Base-by-base conservation (phyloP, 2,329 filamentous ascomycete species). In the Mycosphaerella arachidis region DNA sequence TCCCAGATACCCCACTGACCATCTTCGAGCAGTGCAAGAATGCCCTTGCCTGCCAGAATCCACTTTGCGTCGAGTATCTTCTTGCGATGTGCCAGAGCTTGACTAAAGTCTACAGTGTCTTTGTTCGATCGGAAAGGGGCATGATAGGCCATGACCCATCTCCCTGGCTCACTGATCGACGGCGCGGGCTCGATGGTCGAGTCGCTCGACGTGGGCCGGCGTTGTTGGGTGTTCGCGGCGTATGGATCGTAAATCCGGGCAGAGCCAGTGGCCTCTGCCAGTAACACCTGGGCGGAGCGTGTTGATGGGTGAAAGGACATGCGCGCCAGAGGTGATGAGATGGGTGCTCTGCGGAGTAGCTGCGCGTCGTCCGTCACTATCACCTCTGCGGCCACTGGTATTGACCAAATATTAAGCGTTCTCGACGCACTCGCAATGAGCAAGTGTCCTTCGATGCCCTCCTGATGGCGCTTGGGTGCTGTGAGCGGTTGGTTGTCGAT, bases 161-260 rank as follows among this genome's bases (percentile, higher is more conserved):
- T 66, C 4, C 72, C 71, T 3, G 57, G 33, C 13, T 56, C 48
- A 4, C 27, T 35, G 29, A 40, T 48, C 7, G 52, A 40, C 8
- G 24, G 45, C 24, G 56, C 37, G 10, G 53, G 37, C 20, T 60
- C 59, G 45, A 43, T 52, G 40, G 55, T 54, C 12, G 68, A 69
- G 40, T 63, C 66, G 29, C 66, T 65, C 10, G 72, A 71, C 8
- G 61, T 61, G 24, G 70, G 68, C 53, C 70, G 57, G 30, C 55
- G 50, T 18, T 54, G 56, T 29, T 55, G 46, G 27, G 58, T 54
- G 12, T 55, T 58, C 6, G 33, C 13, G 16, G 79, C 74, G 33
- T 84, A 78, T 29, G 80, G 81, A 56, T 85, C 81, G 66, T 84
- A 85, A 13, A 87, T 75, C 56, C 84, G 83, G 30, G 84, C 81